These are phyloP conservation scores for Boletus rufocinnamomeus DNA, from an alignment of 768 basidiomycete genomes.

Conservation along the genomic window DNA sequence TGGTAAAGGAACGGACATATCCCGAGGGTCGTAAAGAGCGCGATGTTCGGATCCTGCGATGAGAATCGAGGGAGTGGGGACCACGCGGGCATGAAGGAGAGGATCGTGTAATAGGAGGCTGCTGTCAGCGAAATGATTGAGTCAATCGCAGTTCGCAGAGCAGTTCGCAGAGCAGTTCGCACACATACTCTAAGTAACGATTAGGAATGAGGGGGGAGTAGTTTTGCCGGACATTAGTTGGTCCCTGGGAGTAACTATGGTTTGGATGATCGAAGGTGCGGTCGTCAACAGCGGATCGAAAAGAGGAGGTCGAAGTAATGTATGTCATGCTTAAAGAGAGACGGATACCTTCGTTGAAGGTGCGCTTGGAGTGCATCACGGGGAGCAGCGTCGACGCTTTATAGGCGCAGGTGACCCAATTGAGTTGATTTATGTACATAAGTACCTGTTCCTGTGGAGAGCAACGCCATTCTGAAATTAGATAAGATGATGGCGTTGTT, in stretches of 20 bases:
- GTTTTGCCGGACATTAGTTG: background rate
- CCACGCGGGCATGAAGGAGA: background rate
- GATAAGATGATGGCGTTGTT: constrained; percentile 3
- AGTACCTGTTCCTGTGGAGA: background rate
- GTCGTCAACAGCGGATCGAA: background rate
- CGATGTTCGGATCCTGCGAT: background rate
- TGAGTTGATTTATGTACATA: background rate
- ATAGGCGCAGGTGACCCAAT: background rate
- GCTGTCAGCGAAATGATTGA: background rate
- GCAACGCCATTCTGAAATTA: background rate
- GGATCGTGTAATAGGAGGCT: background rate
- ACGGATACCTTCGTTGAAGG: background rate
- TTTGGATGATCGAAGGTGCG: background rate
- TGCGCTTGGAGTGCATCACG: background rate
- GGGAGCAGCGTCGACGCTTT: background rate
- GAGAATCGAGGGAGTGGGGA: background rate
- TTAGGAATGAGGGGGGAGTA: background rate
- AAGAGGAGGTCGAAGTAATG: background rate
- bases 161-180: background rate
- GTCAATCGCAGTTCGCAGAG: background rate
- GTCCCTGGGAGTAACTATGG: background rate
- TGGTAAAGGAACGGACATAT: background rate
- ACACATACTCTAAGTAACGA: constrained; percentile 5
- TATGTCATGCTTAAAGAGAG: background rate
- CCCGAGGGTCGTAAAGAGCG: background rate